Conservation (phyloP, 176 grass and related monocot species). For the Chrysopogon serrulatus region DNA sequence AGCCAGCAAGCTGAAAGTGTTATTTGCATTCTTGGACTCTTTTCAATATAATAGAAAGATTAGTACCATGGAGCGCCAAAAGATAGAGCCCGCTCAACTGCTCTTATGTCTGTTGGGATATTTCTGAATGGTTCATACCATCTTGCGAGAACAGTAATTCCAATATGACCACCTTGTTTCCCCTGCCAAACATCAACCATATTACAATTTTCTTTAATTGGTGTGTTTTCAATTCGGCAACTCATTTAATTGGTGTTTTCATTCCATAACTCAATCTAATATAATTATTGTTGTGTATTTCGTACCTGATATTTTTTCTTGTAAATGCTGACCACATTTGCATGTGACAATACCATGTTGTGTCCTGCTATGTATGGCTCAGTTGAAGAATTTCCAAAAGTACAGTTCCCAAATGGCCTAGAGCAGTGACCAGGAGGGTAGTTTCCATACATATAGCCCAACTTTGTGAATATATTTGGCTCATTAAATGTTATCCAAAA, state of each 20-base stretch:
- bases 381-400: constrained; percentile 46
- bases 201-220: too few species aligned
- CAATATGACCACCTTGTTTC: constrained; percentile 47
- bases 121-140: too few species aligned
- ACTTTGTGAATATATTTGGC: constrained; percentile 30
- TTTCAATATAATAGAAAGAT: neutral
- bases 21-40: neutral
- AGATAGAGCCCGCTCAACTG: too few species aligned
- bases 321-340: constrained; percentile 46
- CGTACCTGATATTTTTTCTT: constrained; percentile 28
- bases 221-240: too few species aligned
- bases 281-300: too few species aligned
- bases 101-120: too few species aligned
- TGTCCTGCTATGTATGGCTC: constrained; percentile 69
- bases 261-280: too few species aligned
- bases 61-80: too few species aligned
- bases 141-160: constrained; percentile 8
- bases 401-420: constrained; percentile 48
- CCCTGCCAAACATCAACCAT: neutral
- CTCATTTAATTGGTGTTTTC: too few species aligned
- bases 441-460: constrained; percentile 1
- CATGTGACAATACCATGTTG: constrained; percentile 68
- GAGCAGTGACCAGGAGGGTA: constrained; percentile 52
- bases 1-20: too few species aligned
- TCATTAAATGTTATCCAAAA: constrained; percentile 57